Evolutionary conservation across 331 rosid genomes (phyloP), one percentile per base, ranked within the genome.

Genomic region (Dryas integrifolia): DNA sequence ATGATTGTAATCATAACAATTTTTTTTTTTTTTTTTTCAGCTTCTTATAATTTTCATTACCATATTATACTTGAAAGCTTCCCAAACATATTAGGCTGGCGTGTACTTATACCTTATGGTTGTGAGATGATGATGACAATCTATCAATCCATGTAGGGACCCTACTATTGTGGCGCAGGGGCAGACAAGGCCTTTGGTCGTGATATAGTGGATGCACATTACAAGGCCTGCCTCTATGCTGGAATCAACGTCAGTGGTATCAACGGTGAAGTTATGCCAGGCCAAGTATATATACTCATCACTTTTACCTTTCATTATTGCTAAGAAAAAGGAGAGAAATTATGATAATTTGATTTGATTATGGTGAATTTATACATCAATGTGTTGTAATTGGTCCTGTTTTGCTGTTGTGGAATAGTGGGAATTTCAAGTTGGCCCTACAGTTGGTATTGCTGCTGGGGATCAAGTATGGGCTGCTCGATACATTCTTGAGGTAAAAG

Each of bases 351-450:
- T n/a, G 47, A 49, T 30, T 52, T 38, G 4, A 30, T 53, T 15
- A 12, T 45, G 12, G 35, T 0, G 5, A 3, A 48, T 13, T 57
- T 18, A 9, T 12, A 15, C 61, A 58, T 40, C 10, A 45, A 44
- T 3, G 10, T 30, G 9, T 15, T 66, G 14, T 49, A 45, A 11
- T 0, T 7, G 58, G n/a, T 18, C 46, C 41, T 6, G 58, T 45
- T 45, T 12, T 9, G 57, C 1, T 57, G 15, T 18, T 60, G 35
- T 30, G 49, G 24, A 43, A 39, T 79, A 86, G 87, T 86, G 90
- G 90, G 90, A 86, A 24, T 86, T 77, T 72, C 90, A 86, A 86
- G 90, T 86, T 35, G 90, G 90, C 48, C 90, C 90, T 1, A 4
- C 74, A 0, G 78, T 76, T 40, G 90, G 90, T 57, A 83, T 86